Conservation (phyloP, 192 early-diverging fungal genomes). For the Coemansia sp. region DNA sequence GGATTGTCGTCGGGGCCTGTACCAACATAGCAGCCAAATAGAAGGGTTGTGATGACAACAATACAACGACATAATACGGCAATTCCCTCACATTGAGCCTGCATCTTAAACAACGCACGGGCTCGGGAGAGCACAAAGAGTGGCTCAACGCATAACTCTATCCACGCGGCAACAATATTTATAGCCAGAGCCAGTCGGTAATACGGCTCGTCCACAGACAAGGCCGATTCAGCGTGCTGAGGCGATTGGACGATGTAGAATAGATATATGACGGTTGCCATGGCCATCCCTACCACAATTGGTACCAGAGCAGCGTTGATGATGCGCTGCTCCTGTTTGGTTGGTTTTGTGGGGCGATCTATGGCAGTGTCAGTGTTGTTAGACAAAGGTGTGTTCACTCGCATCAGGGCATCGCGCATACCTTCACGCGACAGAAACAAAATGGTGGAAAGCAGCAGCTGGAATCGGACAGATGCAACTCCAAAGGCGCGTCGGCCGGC, state of each 20-base stretch:
- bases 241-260: constrained; percentile 18
- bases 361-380: constrained; percentile 10
- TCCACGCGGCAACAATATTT: constrained; percentile 71
- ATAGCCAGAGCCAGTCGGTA: constrained; percentile 59
- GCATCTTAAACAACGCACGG: constrained; percentile 70
- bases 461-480: constrained; percentile 77
- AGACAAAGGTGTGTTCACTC: constrained; percentile 31
- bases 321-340: constrained; percentile 22
- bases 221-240: constrained; percentile 7
- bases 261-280: constrained; percentile 58
- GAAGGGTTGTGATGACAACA: constrained; percentile 62
- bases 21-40: constrained; percentile 43
- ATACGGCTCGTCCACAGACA: constrained; percentile 34
- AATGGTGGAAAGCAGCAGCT: constrained; percentile 85
- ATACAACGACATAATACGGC: constrained; percentile 76
- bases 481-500: constrained; percentile 76
- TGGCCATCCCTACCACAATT: constrained; percentile 43
- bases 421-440: constrained; percentile 89
- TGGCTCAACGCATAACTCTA: constrained; percentile 86
- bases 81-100: constrained; percentile 80
- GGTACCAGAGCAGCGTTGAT: constrained; percentile 49
- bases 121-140: constrained; percentile 73
- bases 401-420: constrained; percentile 69
- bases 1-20: constrained; percentile 30
- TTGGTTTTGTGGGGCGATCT: constrained; percentile 6